A percentile compares a stretch with the other conserved stretches of the same genome.
Conservation (phyloP, 2,329 filamentous ascomycete genomes). For the Leptoxyphium fumago region DNA sequence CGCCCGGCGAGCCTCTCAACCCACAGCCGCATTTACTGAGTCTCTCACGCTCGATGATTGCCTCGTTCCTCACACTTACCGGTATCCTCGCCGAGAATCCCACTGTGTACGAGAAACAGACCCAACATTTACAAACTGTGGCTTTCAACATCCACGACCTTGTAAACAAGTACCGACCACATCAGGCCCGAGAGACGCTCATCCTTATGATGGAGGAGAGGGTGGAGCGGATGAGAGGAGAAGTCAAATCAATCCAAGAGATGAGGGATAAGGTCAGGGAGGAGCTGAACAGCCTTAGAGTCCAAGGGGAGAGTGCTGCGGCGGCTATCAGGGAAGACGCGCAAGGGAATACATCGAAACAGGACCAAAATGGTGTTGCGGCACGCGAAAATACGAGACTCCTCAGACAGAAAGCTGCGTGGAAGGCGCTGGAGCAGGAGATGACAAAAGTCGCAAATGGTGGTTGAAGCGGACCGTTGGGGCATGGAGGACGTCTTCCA, state of each 20-base stretch:
- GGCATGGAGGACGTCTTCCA: no score
- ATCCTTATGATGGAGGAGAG: slow-evolving; percentile 81
- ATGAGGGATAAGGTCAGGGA: slow-evolving; percentile 59
- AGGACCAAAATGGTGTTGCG: not conserved
- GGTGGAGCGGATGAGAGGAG: slow-evolving; percentile 53
- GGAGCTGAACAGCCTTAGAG: slow-evolving; percentile 50
- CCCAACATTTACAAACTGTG: slow-evolving; percentile 63
- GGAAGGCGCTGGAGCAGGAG: slow-evolving; percentile 22
- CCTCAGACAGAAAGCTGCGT: slow-evolving; percentile 20
- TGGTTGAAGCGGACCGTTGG: not conserved
- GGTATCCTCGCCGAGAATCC: slow-evolving; percentile 57
- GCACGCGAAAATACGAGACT: slow-evolving; percentile 9
- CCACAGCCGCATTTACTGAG: slow-evolving; percentile 41
- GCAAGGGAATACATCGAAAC: slow-evolving; percentile 1
- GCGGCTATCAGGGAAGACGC: slow-evolving; percentile 1
- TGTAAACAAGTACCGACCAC: slow-evolving; percentile 85
- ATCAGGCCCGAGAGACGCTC: slow-evolving; percentile 78
- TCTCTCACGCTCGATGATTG: slow-evolving; percentile 72
- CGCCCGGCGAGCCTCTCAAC: slow-evolving; percentile 26
- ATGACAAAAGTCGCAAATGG: slow-evolving; percentile 8
- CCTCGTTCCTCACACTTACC: slow-evolving; percentile 78
- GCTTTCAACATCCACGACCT: slow-evolving; percentile 87
- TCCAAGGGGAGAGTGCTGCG: slow-evolving; percentile 17
- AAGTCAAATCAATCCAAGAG: slow-evolving; percentile 54
- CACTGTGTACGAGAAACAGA: slow-evolving; percentile 49